Evolutionary conservation across 192 early-diverging fungal genomes (phyloP).

Genomic region (Tieghemiomyces parasiticus): DNA sequence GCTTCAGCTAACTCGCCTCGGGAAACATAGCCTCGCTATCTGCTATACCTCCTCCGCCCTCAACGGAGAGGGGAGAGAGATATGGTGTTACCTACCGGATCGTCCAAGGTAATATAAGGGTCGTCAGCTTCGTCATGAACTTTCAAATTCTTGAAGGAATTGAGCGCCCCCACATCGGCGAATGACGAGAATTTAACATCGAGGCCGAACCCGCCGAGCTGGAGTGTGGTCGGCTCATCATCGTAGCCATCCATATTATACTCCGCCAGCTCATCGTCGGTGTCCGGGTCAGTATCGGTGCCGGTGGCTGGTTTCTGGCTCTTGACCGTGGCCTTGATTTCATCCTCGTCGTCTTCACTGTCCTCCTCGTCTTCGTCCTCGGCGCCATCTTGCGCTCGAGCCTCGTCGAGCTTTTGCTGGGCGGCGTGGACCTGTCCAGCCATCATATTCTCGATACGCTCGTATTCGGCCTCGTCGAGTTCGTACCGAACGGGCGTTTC

Average conservation of each 20-base stretch:
- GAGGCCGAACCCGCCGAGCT: too few relatives aligned
- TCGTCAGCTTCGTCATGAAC: conserved; percentile 9
- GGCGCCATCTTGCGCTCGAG: conserved; percentile 4
- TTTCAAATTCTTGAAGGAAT: not conserved
- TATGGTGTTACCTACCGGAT: too few relatives aligned
- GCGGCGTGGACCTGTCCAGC: conserved; percentile 44
- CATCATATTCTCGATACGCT: conserved; percentile 57
- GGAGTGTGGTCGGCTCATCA: too few relatives aligned
- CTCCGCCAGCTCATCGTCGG: conserved; percentile 50
- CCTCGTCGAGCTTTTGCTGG: conserved; percentile 28
- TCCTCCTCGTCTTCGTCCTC: conserved; percentile 12
- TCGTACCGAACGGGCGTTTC: conserved; percentile 62
- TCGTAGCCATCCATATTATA: conserved; percentile 96
- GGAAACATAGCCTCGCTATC: too few relatives aligned
- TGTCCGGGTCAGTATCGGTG: conserved; percentile 17
- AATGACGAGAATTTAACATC: not conserved
- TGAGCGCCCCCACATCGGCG: conserved; percentile 28
- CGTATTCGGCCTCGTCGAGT: conserved; percentile 80
- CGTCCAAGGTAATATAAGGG: too few relatives aligned
- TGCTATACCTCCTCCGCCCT: too few relatives aligned
- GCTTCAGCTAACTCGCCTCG: too few relatives aligned
- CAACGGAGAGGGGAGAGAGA: too few relatives aligned
- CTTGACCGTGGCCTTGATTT: not conserved
- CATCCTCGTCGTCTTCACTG: conserved; percentile 16
- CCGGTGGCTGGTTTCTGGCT: conserved; percentile 13